phyloP scores from a whole-genome alignment of 192 early-diverging fungal genomes.

The Backusella morwellensis region DNA sequence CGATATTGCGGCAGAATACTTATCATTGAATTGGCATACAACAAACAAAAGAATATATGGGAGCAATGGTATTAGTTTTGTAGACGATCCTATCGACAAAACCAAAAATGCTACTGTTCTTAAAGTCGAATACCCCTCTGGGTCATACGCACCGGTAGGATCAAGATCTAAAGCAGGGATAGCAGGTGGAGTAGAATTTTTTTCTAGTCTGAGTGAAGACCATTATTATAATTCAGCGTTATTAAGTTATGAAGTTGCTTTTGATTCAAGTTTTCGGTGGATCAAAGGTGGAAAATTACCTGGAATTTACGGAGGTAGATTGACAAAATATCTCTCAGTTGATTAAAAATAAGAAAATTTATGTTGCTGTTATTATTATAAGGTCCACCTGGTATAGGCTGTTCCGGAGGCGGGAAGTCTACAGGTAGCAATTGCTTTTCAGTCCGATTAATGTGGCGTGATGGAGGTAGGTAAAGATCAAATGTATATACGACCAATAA shows the following conservation, averaged over 20 bases:
- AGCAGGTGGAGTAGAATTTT: slow-evolving; percentile 43
- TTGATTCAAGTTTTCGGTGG: slow-evolving; percentile 42
- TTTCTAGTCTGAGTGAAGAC: slow-evolving; percentile 36
- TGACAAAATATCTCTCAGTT: background rate
- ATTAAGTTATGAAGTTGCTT: slow-evolving; percentile 44
- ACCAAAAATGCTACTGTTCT: background rate
- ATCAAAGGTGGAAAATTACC: slow-evolving; percentile 46
- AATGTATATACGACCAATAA: background rate
- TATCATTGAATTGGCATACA: slow-evolving; percentile 4
- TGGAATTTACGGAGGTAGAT: slow-evolving; percentile 42
- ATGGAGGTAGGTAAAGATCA: background rate
- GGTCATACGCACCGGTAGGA: slow-evolving; percentile 11
- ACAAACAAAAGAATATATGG: slow-evolving; percentile 9
- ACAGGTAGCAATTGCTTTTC: slow-evolving; percentile 41
- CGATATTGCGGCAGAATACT: background rate
- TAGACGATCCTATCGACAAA: background rate
- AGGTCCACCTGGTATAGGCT: slow-evolving; percentile 31
- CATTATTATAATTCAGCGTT: slow-evolving; percentile 36
- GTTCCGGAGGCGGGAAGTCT: slow-evolving; percentile 44
- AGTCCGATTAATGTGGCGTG: slow-evolving; percentile 48
- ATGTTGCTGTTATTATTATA: background rate
- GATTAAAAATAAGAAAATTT: background rate
- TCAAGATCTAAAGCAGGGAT: slow-evolving; percentile 1
- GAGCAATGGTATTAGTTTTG: background rate
- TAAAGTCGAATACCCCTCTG: slow-evolving; percentile 3